Base-by-base conservation (phyloP, 352 stramenopile species). In the Aphanomyces astaci region DNA sequence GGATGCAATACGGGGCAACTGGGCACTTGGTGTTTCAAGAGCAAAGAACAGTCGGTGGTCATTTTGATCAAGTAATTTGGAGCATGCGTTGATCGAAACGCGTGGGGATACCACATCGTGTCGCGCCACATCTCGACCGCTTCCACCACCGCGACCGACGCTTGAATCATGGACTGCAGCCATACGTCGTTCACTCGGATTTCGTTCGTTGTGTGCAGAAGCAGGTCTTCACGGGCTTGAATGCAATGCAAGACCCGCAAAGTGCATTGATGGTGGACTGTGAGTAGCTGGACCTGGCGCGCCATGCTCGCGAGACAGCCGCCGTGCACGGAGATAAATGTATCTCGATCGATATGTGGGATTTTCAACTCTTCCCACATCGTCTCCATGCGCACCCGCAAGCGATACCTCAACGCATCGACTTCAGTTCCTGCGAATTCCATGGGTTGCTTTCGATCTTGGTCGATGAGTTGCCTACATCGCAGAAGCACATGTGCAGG, bases 361-460 rank as follows among this genome's bases (percentile, higher is more conserved):
- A 53, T 53, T 24, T 53, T 53, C 13, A 53, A 25, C 22, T 53
- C 45, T 53, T 53, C 45, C 45, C 45, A 53, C 45, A 53, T n/a
- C 13, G 45, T 53, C 22, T 53, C 45, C 45, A 53, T 53, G 9
- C 45, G 45, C 45, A 53, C 45, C 13, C 45, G 9, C 13, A 53
- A 25, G 4, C 45, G 45, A 25, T 53, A 24, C 45, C 24, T n/a
- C 9, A 53, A 25, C 22, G 45, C 45, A n/a, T n/a, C 45, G 45
- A 25, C 4, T 53, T 53, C 45, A 5, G 4, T n/a, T 19, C 4
- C 13, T 4, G 9, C 22, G 19, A 53, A 53, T 19, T 53, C 45
- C 13, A 53, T 10, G 4, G 45, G 9, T 24, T 24, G 45, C 4
- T 53, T 53, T 4, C 45, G 45, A 27, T 19, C 19, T 53, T 53